A percentile compares a stretch with the other conserved stretches of the same genome.
Conservation (phyloP, 805 yeast genomes). For the Pichia scutulata region DNA sequence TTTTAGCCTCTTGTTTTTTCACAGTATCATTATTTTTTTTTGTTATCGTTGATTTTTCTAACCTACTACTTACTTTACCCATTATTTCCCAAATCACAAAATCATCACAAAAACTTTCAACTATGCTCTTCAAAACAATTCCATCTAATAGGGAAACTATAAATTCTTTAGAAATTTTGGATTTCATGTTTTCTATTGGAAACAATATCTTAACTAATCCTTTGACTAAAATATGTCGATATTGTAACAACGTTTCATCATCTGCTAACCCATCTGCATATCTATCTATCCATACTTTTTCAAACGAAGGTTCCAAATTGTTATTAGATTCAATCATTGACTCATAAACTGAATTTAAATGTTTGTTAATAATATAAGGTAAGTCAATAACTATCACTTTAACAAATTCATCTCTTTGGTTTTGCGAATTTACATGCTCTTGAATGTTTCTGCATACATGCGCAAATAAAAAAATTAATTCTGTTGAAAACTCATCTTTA, state of each 20-base stretch:
- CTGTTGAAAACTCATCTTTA: slow-evolving; percentile 35
- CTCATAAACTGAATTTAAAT: background rate
- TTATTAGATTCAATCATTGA: background rate
- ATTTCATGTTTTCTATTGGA: slow-evolving; percentile 35
- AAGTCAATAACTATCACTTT: slow-evolving; percentile 3
- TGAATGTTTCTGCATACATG: slow-evolving; percentile 35
- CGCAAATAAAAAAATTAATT: slow-evolving; percentile 32
- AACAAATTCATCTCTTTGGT: slow-evolving; percentile 3
- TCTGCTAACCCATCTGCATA: slow-evolving; percentile 4
- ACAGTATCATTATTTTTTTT: background rate
- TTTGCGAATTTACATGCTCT: slow-evolving; percentile 20
- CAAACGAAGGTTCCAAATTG: background rate
- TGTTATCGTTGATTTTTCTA: background rate
- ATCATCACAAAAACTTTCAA: slow-evolving; percentile 42
- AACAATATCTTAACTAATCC: slow-evolving; percentile 30
- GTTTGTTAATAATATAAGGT: background rate
- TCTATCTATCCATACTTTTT: background rate
- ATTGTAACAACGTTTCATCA: background rate
- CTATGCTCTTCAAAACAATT: slow-evolving; percentile 32
- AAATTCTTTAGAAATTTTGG: slow-evolving; percentile 32
- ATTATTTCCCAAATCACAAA: slow-evolving; percentile 43
- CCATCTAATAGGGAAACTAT: slow-evolving; percentile 35
- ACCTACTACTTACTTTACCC: slow-evolving; percentile 14
- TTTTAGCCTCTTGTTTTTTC: background rate
- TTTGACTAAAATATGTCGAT: slow-evolving; percentile 24